Evolutionary conservation across 495 filamentous ascomycete species (phyloP).

Genomic region (Hypoxylon trugodes): DNA sequence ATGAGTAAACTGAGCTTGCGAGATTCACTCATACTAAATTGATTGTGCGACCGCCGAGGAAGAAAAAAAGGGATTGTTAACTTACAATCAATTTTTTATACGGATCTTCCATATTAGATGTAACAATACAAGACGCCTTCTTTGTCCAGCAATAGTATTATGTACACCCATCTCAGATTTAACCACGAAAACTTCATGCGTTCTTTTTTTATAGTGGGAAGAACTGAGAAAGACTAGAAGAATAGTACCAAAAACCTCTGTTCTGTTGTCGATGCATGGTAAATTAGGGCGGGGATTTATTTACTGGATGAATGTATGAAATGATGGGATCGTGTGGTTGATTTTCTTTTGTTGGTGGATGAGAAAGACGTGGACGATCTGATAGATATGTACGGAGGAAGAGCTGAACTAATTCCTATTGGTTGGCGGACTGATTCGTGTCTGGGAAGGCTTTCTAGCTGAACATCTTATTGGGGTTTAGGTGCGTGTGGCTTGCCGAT

Average conservation of each 20-base stretch:
- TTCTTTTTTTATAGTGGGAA: constrained; percentile 13
- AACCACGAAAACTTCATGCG: not conserved
- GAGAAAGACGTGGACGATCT: not conserved
- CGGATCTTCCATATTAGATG: constrained; percentile 29
- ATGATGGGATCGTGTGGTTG: not conserved
- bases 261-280: constrained; percentile 29
- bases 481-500: not conserved
- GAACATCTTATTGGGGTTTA: not conserved
- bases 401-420: not conserved
- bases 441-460: not conserved
- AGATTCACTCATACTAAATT: too few species aligned
- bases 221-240: constrained; percentile 23
- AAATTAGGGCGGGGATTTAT: not conserved
- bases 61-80: too few species aligned
- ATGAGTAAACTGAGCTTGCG: too few species aligned
- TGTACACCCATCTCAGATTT: not conserved
- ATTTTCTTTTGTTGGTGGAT: not conserved
- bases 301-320: not conserved
- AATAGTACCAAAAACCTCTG: constrained; percentile 11
- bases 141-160: not conserved
- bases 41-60: too few species aligned
- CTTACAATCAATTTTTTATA: constrained; percentile 33
- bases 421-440: constrained; percentile 8
- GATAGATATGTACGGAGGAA: not conserved
- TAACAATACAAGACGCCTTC: not conserved